Base-by-base conservation (phyloP, 2,329 filamentous ascomycete genomes). In the Cladophialophora yegresii region DNA sequence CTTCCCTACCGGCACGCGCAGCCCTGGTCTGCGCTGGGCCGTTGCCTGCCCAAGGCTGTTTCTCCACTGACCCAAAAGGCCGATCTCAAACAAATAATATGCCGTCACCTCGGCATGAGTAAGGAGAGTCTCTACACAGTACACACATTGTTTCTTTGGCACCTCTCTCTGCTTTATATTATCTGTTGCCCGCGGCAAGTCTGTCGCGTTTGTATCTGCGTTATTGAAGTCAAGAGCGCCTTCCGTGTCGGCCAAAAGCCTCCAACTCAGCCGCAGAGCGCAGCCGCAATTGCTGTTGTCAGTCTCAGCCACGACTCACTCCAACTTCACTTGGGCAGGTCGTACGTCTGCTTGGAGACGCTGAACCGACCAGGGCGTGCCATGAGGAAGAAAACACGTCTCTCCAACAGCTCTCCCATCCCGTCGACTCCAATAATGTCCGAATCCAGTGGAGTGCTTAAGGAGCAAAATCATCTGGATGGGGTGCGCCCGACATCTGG, bases 71-170 rank as follows among this genome's bases (percentile, higher is more conserved):
- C 57, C 43, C 54, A 57, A 53, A 61, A 28, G 58, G 54, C 62
- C 58, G 47, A 64, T 63, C 47, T 66, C 63, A 68, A 68, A 68
- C 63, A 68, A 68, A 66, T 66, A 67, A 63, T 65, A 62, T 58
- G 61, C 56, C 60, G 33, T 63, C 61, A 45, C 63, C 63, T 26
- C 57, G 30, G 45, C 50, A 22, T 49, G 59, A 30, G 60, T 62
- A 58, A 65, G 59, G 59, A 64, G 54, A 64, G 55, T 60, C 45
- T 47, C 33, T 20, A 8, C 51, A 28, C 28, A 8, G 20, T n/a
- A 22, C 20, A n/a, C n/a, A n/a, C n/a, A n/a, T n/a, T n/a, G n/a
- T 54, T 54, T n/a, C 12, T 9, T 12, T 22, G 28, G 16, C 47
- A 22, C 8, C 30, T 54, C 4, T 20, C 16, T 28, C 28, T 32